These are phyloP conservation scores for Nemania serpens DNA, from an alignment of 2,329 filamentous ascomycete species.

Conservation along the genomic window DNA sequence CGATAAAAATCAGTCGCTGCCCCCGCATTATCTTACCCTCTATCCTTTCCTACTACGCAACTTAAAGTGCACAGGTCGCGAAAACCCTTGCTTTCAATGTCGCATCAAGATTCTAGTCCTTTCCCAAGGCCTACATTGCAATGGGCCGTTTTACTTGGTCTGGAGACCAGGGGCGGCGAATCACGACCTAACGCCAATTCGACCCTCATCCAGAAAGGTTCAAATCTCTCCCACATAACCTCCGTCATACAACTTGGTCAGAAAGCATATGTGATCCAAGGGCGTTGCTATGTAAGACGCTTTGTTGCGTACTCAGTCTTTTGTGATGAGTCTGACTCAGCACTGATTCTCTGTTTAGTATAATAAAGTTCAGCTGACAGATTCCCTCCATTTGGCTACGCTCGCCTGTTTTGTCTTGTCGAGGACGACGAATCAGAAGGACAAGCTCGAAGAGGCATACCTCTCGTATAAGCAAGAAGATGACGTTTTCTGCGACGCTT, in stretches of 20 bases:
- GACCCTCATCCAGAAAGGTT: too few relatives aligned
- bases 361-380: slow-evolving; percentile 13
- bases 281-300: slow-evolving; percentile 8
- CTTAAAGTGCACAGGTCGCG: too few relatives aligned
- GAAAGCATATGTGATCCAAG: slow-evolving; percentile 11
- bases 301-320: background rate
- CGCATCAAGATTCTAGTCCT: too few relatives aligned
- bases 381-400: slow-evolving; percentile 1
- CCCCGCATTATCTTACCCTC: too few relatives aligned
- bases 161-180: too few relatives aligned
- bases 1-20: too few relatives aligned
- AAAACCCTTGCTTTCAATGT: too few relatives aligned
- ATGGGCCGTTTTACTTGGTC: too few relatives aligned
- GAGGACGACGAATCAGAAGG: background rate
- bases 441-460: slow-evolving; percentile 7
- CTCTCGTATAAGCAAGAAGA: slow-evolving; percentile 1
- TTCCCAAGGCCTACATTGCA: too few relatives aligned
- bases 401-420: slow-evolving; percentile 4
- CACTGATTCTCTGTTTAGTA: slow-evolving; percentile 6
- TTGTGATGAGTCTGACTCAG: background rate
- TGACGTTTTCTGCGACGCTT: slow-evolving; percentile 12
- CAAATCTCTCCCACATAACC: slow-evolving; percentile 1
- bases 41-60: too few relatives aligned
- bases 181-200: too few relatives aligned
- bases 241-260: slow-evolving; percentile 1